These are phyloP conservation scores for Pneumocystis oryctolagi DNA, from an alignment of 1,139 yeast genomes.

Conservation along the genomic window DNA sequence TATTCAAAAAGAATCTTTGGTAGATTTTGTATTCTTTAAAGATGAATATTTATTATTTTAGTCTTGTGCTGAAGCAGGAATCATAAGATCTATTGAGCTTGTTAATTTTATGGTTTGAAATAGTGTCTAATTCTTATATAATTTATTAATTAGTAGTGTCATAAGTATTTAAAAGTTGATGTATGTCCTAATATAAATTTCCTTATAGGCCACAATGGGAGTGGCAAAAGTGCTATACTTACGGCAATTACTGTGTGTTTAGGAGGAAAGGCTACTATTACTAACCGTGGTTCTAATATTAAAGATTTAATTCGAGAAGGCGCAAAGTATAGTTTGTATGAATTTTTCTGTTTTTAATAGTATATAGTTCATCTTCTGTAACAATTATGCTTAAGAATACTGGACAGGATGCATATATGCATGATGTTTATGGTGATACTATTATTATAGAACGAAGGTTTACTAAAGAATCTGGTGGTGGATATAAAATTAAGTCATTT, in stretches of 20 bases:
- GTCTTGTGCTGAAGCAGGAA: background rate
- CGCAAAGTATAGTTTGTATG: slow-evolving; percentile 45
- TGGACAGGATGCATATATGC: slow-evolving; percentile 51
- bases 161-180: slow-evolving; percentile 56
- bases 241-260: slow-evolving; percentile 83
- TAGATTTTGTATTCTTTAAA: background rate
- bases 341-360: slow-evolving; percentile 40
- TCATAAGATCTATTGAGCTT: background rate
- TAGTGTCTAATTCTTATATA: background rate
- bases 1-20: background rate
- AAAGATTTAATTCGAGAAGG: slow-evolving; percentile 70
- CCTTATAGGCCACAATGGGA: slow-evolving; percentile 86
- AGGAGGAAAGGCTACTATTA: slow-evolving; percentile 89
- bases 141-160: slow-evolving; percentile 30
- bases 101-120: slow-evolving; percentile 2
- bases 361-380: slow-evolving; percentile 16
- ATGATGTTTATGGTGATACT: slow-evolving; percentile 47
- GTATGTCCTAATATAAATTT: slow-evolving; percentile 80
- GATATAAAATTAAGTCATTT: slow-evolving; percentile 42
- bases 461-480: slow-evolving; percentile 29
- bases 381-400: slow-evolving; percentile 23
- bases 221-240: slow-evolving; percentile 85
- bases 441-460: slow-evolving; percentile 63
- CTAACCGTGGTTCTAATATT: slow-evolving; percentile 65
- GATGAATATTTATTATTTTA: background rate